Percentiles rank a stretch among this genome's conserved stretches.
Conservation (phyloP, 495 filamentous ascomycete genomes). For the Pseudomonodictys pantanalensis region DNA sequence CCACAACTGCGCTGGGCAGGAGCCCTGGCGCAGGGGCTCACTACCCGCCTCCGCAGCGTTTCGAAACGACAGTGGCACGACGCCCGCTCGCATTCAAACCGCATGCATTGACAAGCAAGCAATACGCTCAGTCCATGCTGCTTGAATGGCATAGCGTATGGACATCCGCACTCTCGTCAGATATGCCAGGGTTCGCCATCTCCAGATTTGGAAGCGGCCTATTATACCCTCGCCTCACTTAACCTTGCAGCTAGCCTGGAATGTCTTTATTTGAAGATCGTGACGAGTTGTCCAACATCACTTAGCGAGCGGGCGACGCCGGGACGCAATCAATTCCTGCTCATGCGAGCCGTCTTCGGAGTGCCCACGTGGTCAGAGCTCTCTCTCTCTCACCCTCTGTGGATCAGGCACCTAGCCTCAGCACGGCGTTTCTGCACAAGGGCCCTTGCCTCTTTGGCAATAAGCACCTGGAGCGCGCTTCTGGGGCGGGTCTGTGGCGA, state of each 20-base stretch:
- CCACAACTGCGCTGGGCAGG: too few relatives aligned
- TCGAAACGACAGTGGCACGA: too few relatives aligned
- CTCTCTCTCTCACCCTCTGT: background rate
- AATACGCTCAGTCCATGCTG: too few relatives aligned
- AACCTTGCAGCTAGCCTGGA: constrained; percentile 9
- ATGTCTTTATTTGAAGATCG: constrained; percentile 16
- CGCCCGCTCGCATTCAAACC: too few relatives aligned
- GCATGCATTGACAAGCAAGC: too few relatives aligned
- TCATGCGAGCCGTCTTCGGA: constrained; percentile 2
- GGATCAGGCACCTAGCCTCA: background rate
- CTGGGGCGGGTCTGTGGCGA: constrained; percentile 8
- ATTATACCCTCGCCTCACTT: background rate
- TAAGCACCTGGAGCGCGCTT: background rate
- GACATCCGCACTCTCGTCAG: too few relatives aligned
- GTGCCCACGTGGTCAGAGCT: background rate
- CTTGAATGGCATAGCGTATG: too few relatives aligned
- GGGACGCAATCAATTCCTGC: constrained; percentile 14
- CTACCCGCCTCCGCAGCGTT: too few relatives aligned
- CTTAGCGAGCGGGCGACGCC: background rate
- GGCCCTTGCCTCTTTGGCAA: constrained; percentile 5
- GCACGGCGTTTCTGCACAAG: constrained; percentile 3
- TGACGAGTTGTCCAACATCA: constrained; percentile 17
- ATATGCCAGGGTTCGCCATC: background rate
- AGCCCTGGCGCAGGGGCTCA: too few relatives aligned
- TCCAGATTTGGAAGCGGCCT: constrained; percentile 1